A percentile compares a stretch with the other conserved stretches of the same genome.
phyloP scores from a whole-genome alignment of 1,284 basidiomycete species.

The Microbotryum violaceum region DNA sequence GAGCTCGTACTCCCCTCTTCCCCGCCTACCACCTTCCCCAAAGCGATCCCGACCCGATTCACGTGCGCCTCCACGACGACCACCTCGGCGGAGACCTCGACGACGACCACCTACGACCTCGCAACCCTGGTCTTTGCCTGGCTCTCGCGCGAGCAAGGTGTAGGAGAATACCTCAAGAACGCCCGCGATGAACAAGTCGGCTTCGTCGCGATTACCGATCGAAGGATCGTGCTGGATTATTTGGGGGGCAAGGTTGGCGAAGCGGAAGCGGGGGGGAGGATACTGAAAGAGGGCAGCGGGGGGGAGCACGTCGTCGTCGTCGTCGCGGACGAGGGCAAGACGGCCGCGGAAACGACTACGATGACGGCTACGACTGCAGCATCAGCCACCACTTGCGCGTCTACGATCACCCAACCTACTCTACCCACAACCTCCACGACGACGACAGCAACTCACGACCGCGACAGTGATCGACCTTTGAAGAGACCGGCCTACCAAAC shows the following conservation, averaged over 20 bases:
- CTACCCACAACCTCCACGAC: too few relatives aligned
- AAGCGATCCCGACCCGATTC: constrained; percentile 64
- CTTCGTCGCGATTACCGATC: constrained; percentile 77
- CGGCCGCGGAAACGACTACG: neutral
- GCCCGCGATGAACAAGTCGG: constrained; percentile 61
- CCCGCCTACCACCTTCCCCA: constrained; percentile 46
- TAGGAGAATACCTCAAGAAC: constrained; percentile 79
- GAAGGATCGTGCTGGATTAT: constrained; percentile 75
- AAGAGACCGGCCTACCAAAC: constrained; percentile 56
- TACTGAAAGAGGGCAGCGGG: too few relatives aligned
- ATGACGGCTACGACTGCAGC: neutral
- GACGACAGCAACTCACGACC: too few relatives aligned
- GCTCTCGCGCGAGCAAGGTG: constrained; percentile 60
- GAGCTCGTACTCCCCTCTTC: constrained; percentile 20
- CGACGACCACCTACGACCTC: constrained; percentile 57
- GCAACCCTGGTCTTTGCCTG: constrained; percentile 75
- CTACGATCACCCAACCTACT: too few relatives aligned
- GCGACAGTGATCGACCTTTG: constrained; percentile 34
- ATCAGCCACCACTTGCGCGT: too few relatives aligned
- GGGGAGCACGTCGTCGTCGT: constrained; percentile 40
- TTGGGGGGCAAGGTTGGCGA: constrained; percentile 53
- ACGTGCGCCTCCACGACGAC: constrained; percentile 43
- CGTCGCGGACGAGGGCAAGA: constrained; percentile 1
- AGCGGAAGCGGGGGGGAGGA: too few relatives aligned
- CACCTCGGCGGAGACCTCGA: constrained; percentile 46